phyloP scores from a whole-genome alignment of 805 yeast species.

The Myxozyma neglecta region DNA sequence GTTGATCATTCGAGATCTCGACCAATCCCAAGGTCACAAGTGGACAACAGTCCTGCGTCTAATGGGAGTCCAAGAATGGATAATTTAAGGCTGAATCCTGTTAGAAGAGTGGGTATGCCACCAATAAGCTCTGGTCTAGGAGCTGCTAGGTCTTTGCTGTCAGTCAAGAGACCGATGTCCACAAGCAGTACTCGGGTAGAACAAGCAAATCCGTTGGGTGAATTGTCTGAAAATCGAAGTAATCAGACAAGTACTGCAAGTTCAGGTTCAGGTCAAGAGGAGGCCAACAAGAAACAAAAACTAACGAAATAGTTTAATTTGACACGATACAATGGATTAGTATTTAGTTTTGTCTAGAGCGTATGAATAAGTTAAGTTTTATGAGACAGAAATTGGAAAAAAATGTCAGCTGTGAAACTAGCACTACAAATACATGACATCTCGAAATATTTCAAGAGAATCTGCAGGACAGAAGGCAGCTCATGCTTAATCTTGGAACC shows the following conservation, averaged over 20 bases:
- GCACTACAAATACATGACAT: background rate
- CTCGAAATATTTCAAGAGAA: background rate
- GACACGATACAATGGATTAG: background rate
- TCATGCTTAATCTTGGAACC: slow-evolving; percentile 10
- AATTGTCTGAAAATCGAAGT: background rate
- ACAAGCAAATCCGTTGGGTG: background rate
- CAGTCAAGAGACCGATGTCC: slow-evolving; percentile 5
- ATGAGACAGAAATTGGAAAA: background rate
- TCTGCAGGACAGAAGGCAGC: slow-evolving; percentile 17
- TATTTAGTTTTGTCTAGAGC: background rate
- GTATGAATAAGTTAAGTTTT: too few species aligned
- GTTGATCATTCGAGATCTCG: slow-evolving; percentile 35
- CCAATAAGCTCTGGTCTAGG: background rate
- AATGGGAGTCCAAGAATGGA: slow-evolving; percentile 2
- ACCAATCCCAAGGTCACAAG: slow-evolving; percentile 26
- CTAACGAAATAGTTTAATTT: background rate
- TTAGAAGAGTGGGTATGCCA: slow-evolving; percentile 11
- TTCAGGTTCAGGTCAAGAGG: background rate
- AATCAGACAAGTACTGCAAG: background rate
- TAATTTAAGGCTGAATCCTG: slow-evolving; percentile 3
- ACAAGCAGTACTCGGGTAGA: background rate
- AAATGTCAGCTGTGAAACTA: slow-evolving; percentile 20
- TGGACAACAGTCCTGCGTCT: background rate
- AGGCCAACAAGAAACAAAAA: background rate
- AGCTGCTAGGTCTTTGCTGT: background rate